Evolutionary conservation across 345 rosid species (phyloP), one percentile per base, ranked within the genome.

Genomic region (Arabidopsis arenosa): DNA sequence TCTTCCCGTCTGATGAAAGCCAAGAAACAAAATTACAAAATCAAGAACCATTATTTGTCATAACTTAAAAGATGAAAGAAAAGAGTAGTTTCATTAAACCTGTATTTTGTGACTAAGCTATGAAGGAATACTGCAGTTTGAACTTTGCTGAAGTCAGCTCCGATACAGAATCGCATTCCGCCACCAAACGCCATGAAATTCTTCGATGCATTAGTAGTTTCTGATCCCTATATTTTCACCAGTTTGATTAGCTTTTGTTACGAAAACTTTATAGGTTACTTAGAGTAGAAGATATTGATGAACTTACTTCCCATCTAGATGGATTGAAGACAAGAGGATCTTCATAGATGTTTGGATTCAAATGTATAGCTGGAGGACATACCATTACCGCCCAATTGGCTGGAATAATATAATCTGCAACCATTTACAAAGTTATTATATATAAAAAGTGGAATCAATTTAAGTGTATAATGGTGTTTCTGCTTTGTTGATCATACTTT

Each of bases 101-200:
- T 89, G 90, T 84, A 89, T 79, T 86, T 87, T 58, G 96, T 89
- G 65, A 93, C 93, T 66, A 89, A 80, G 84, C 89, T 83, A 70
- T 91, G 98, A 63, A 93, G 84, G 78, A 91, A 91, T 23, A 87
- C 85, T 1, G 94, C 98, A 88, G 86, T 86, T 84, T 93, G 97
- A 72, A 88, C 79, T 79, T 85, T 93, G 48, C 96, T 84, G 71
- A 93, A 93, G 64, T 91, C 98, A 39, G 94, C 82, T 68, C 98
- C 98, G 7, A 93, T 92, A 65, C 97, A 91, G 60, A 93, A 86
- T 76, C 98, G 83, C 96, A 91, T 83, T 65, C 98, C 98, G 1
- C 94, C 98, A 15, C 97, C 98, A 74, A 93, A 93, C 37, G 93
- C 97, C 97, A 93, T 89, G 85, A 93, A 93, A 48, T 81, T 74